Evolutionary conservation across 768 basidiomycete species (phyloP).

Genomic region (Phanerochaete sordida): DNA sequence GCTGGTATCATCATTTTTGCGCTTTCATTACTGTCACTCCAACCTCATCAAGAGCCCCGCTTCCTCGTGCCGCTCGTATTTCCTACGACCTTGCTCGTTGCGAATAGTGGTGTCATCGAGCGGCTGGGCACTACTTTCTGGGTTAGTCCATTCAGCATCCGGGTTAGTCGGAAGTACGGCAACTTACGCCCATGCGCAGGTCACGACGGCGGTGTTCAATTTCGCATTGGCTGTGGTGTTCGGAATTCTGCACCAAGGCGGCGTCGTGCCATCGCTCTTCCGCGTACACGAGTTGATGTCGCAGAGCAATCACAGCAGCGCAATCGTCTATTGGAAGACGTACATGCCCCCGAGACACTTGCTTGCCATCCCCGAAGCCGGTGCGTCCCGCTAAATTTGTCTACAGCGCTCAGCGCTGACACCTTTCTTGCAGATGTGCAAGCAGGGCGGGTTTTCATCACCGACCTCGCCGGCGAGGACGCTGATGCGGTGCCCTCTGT

Average conservation of each 20-base stretch:
- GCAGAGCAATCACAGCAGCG: not conserved
- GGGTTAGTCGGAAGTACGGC: not conserved
- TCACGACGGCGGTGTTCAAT: constrained; percentile 26
- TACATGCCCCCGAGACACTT: constrained; percentile 37
- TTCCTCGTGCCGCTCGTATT: constrained; percentile 35
- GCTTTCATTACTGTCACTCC: constrained; percentile 27
- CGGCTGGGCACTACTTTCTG: constrained; percentile 29
- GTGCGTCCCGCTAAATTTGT: constrained; percentile 14
- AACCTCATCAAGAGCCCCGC: constrained; percentile 38
- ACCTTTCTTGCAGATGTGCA: constrained; percentile 19
- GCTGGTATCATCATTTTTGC: constrained; percentile 28
- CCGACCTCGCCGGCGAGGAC: constrained; percentile 29
- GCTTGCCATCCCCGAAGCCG: constrained; percentile 24
- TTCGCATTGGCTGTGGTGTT: constrained; percentile 28
- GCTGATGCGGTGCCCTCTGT: constrained; percentile 15
- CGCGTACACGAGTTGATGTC: constrained; percentile 23
- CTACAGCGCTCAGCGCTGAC: not conserved
- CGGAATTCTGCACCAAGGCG: constrained; percentile 38
- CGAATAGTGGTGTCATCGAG: constrained; percentile 22
- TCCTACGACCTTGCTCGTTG: constrained; percentile 27
- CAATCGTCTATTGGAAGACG: constrained; percentile 37
- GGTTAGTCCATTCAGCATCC: constrained; percentile 19
- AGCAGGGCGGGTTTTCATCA: constrained; percentile 19
- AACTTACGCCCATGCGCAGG: constrained; percentile 13
- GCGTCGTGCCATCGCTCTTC: constrained; percentile 36